Base-by-base conservation (phyloP, 768 basidiomycete species). In the Pisolithus sp. region DNA sequence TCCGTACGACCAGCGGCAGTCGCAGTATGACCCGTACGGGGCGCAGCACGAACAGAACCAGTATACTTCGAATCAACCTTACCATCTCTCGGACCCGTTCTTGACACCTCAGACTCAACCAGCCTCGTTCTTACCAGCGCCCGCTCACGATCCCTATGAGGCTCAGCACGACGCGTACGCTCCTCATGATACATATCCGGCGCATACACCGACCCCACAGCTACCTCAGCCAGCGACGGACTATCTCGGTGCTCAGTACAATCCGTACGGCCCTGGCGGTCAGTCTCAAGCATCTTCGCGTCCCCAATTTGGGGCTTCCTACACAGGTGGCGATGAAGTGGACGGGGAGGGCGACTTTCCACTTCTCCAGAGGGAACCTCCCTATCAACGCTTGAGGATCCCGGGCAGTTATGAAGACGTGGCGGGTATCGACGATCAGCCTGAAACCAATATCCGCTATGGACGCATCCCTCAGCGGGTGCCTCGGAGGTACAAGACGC, bases 381-480 rank as follows among this genome's bases (percentile, higher is more conserved):
- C 57, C 24, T 55, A 60, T 51, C 36, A 63, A n/a, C 64, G 62
- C 20, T 60, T 75, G 57, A 73, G 73, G 2, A 53, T 76, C 2
- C 75, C 74, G 0, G 82, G 80, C 7, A 71, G 67, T 4, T 80
- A 77, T 54, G 55, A 63, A 42, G 56, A 64, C 34, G 59, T 63
- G 38, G 63, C 66, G 17, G 56, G 55, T 20, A 46, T 48, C 8
- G 52, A 71, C 18, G 72, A 77, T 18, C 60, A 58, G 18, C 56
- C 44, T n/a, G 76, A 76, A 44, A 78, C 62, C 60, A 85, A 87
- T 54, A 89, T 89, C 52, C 77, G 91, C 18, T 97, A 95, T 63
- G 94, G 95, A 0, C 74, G 85, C 10, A 93, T 96, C 52, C 94
- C 95, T 0, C 90, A 93, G 62, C 78, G 93, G 21, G 88, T 96